A percentile compares a stretch with the other conserved stretches of the same genome.
Evolutionary conservation across 805 yeast genomes (phyloP).

Genomic region (Saturnispora dispora): DNA sequence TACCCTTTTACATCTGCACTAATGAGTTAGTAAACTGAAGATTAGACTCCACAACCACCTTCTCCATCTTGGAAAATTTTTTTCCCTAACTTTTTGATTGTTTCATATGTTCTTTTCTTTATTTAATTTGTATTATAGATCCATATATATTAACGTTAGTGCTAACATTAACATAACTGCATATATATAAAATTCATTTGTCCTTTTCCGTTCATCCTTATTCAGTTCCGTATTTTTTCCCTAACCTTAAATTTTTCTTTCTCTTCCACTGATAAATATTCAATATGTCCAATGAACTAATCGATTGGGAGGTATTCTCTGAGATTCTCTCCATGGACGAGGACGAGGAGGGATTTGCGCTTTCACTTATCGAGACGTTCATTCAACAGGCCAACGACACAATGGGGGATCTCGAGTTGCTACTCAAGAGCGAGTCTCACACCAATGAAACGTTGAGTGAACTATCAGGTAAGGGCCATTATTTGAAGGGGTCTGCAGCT

Average conservation of each 20-base stretch:
- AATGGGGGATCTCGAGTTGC: conserved; percentile 57
- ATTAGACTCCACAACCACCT: not conserved
- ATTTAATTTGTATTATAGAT: not conserved
- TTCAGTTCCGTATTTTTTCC: not conserved
- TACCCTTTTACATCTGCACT: too few species aligned
- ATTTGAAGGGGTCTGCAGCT: conserved; percentile 91
- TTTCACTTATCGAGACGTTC: conserved; percentile 69
- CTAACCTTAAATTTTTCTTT: not conserved
- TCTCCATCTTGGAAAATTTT: not conserved
- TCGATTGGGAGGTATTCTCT: conserved; percentile 82
- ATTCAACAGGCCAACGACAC: conserved; percentile 85
- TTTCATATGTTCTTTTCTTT: not conserved
- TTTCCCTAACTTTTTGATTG: not conserved
- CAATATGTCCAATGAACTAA: conserved; percentile 37
- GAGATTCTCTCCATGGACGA: conserved; percentile 94
- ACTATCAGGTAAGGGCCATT: conserved; percentile 78
- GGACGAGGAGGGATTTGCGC: conserved; percentile 86
- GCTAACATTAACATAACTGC: not conserved
- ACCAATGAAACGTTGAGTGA: conserved; percentile 39
- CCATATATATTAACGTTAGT: not conserved
- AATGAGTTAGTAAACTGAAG: not conserved
- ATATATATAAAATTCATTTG: not conserved
- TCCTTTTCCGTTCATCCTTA: not conserved
- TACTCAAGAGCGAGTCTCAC: conserved; percentile 13
- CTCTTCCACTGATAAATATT: not conserved